These are phyloP conservation scores for Simplicillium sp. DNA, from an alignment of 2,329 filamentous ascomycete species.

Conservation along the genomic window DNA sequence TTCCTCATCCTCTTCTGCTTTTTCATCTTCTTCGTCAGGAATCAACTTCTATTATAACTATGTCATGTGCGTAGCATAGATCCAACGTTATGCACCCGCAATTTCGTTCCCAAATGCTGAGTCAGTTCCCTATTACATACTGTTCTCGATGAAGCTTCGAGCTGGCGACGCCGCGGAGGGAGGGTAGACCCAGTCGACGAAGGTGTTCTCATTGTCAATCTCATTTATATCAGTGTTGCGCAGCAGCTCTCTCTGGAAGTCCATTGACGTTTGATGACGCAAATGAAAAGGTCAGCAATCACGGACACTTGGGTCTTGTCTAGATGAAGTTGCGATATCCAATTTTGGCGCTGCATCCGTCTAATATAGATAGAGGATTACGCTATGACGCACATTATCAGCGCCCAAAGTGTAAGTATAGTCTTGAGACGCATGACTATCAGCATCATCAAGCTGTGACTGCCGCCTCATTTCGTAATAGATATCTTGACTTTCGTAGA, in stretches of 20 bases:
- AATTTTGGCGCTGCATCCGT: too few species aligned
- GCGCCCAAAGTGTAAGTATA: background rate
- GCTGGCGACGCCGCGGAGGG: background rate
- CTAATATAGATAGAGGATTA: too few species aligned
- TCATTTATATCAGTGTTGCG: background rate
- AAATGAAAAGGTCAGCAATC: background rate
- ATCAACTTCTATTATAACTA: slow-evolving; percentile 2
- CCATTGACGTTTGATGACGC: slow-evolving; percentile 2
- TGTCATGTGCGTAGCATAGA: slow-evolving; percentile 1
- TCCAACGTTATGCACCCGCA: background rate
- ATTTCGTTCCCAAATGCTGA: background rate
- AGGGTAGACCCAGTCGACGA: slow-evolving; percentile 4
- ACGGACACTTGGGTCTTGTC: too few species aligned
- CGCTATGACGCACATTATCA: background rate
- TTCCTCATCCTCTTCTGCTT: slow-evolving; percentile 2
- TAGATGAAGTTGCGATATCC: too few species aligned
- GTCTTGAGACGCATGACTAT: background rate
- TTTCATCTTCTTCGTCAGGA: slow-evolving; percentile 1
- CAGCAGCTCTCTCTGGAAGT: slow-evolving; percentile 4
- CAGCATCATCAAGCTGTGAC: background rate
- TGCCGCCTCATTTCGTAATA: background rate
- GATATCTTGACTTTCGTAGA: slow-evolving; percentile 1
- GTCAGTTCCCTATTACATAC: slow-evolving; percentile 3
- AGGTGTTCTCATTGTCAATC: slow-evolving; percentile 1
- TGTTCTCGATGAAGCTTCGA: background rate